Evolutionary conservation across 176 grass and related monocot genomes (phyloP), one percentile per base, ranked within the genome.

Genomic region (Cocos nucifera): DNA sequence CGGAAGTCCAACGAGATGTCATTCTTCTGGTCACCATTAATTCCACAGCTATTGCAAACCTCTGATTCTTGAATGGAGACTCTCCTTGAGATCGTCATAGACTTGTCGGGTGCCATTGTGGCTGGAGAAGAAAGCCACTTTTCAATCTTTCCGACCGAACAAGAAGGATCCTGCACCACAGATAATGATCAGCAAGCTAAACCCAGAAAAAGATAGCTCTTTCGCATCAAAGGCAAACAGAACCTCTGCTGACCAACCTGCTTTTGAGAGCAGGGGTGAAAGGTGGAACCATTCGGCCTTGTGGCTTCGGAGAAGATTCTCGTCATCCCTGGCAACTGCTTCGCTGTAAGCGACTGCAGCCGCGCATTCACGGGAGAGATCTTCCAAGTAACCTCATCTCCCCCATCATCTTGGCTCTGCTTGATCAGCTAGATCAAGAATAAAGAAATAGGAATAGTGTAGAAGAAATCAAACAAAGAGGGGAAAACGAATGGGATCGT

Each of bases 321-420:
- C 14, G 63, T 24, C 53, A 64, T 72, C 58, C 86, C 77, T 0
- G 70, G 51, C 74, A 91, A 61, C 21, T 82, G 68, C 62, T 78
- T 97, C 23, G 84, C 82, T 17, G 72, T 65, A 26, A 74, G 19
- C 0, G 65, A 78, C 17, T 72, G 72, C 28, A 97, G 61, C 51
- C 92, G 83, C 68, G 80, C 70, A 49, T 91, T 97, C 35, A 97
- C 92, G 16, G 87, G 92, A 8, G 92, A 97, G 54, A 97, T 79
- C 75, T 88, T 97, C 83, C 92, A 97, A 15, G 92, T 97, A 19
- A 97, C 66, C 52, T 85, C 87, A 18, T 77, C 80, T 19, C 63
- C 81, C 35, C 87, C 81, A 60, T 97, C 87, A 57, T 97, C 92
- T 74, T 91, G 92, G 65, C 92, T 97, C 77, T 91, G 83, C 39